Evolutionary conservation across 192 early-diverging fungal genomes (phyloP), one percentile per base, ranked within the genome.

Genomic region (Chytriomyces sp.): DNA sequence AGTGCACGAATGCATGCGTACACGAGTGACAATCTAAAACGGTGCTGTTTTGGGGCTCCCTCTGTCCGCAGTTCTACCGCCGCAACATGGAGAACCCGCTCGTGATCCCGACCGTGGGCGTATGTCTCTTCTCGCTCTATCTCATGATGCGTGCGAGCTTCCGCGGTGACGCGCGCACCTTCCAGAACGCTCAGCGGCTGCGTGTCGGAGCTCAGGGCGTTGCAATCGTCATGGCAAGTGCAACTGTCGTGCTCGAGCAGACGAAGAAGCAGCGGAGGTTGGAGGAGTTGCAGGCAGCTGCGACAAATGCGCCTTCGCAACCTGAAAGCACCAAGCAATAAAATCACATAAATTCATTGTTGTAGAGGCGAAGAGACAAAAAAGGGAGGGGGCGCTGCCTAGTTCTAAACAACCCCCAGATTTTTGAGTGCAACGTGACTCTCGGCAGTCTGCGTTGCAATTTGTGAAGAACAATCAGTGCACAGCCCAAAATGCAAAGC

Each of bases 41-140:
- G 28, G 3, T 28, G n/a, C 17, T 58, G 1, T 14, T 14, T 58
- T n/a, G n/a, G n/a, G n/a, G n/a, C n/a, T n/a, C n/a, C 56, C 31
- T 58, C 31, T 4, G n/a, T 2, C 17, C 12, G 19, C 63, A 67
- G 65, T 55, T 67, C 53, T 30, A 37, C 32, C 65, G 65, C 8
- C 44, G 52, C 5, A 74, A 70, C 44, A 52, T 25, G 6, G 77
- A 78, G 49, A 78, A 78, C 41, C 77, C 77, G 0, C 71, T 78
- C 30, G 70, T 78, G 30, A 22, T 74, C n/a, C 77, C 77, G 22
- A 61, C 72, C 17, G 59, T 78, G 37, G 73, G 26, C 7, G 25
- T 64, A 2, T 53, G 41, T 4, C 7, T 54, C 6, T 78, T 56
- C 44, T 33, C 66, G 34, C 10, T 78, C 25, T 74, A 55, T 39